Evolutionary conservation across 495 filamentous ascomycete species (phyloP).

Genomic region (Achaetomiella virescens): DNA sequence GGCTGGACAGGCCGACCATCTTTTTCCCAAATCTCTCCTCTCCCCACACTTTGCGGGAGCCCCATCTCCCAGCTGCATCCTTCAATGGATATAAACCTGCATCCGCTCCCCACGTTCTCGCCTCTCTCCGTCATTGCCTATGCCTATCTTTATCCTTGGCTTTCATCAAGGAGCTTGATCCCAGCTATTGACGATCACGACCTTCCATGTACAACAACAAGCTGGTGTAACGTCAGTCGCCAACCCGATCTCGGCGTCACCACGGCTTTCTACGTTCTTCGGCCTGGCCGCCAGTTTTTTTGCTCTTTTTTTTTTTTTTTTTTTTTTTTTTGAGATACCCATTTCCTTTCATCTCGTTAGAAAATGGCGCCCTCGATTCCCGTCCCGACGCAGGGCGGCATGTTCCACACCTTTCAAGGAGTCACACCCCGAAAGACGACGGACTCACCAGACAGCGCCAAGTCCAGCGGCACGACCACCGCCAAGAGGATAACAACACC

Average conservation of each 20-base stretch:
- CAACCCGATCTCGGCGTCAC: not conserved
- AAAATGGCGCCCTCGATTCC: constrained; percentile 45
- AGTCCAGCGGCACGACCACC: constrained; percentile 35
- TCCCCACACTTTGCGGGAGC: constrained; percentile 26
- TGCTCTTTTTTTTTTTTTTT: not conserved
- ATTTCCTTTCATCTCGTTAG: not conserved
- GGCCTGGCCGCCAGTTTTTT: not conserved
- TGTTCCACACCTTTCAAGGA: constrained; percentile 50
- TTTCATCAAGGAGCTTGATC: constrained; percentile 4
- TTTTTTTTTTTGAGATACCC: not conserved
- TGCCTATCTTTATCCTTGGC: constrained; percentile 22
- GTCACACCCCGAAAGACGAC: constrained; percentile 44
- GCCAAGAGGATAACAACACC: constrained; percentile 50
- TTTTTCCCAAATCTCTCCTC: constrained; percentile 21
- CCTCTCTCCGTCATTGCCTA: constrained; percentile 23
- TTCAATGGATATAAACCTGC: constrained; percentile 33
- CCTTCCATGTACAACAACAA: constrained; percentile 3
- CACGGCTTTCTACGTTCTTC: not conserved
- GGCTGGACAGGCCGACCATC: constrained; percentile 20
- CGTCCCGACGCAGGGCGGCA: constrained; percentile 45
- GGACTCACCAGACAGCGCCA: constrained; percentile 40
- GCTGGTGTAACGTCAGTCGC: not conserved
- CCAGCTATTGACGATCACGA: constrained; percentile 1
- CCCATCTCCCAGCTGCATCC: constrained; percentile 21
- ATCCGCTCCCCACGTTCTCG: constrained; percentile 27